Conservation (phyloP, 306 rosid genomes). For the Urtica urens region DNA sequence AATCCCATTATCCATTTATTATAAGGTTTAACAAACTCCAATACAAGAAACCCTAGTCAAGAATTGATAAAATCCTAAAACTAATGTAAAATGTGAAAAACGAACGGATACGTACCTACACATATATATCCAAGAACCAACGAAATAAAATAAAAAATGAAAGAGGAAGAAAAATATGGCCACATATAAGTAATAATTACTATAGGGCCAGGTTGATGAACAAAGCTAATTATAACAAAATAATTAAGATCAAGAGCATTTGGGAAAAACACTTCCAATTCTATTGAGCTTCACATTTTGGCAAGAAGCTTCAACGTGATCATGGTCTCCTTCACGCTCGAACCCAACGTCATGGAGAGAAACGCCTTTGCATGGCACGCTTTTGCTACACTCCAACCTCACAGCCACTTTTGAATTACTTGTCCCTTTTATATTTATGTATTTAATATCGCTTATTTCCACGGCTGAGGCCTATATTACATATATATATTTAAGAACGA, state of each 20-base stretch:
- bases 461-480: slow-evolving; percentile 52
- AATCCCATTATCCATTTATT: no score
- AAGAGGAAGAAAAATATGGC: no score
- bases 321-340: slow-evolving; percentile 5
- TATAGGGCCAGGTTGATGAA: no score
- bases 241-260: slow-evolving; percentile 13
- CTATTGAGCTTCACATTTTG: slow-evolving; percentile 22
- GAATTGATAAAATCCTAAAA: no score
- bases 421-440: slow-evolving; percentile 57
- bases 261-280: slow-evolving; percentile 37
- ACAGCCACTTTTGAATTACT: slow-evolving; percentile 62
- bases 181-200: no score
- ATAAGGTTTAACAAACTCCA: no score
- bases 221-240: no score
- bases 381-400: slow-evolving; percentile 45
- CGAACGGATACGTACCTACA: no score
- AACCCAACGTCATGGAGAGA: slow-evolving; percentile 32
- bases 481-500: background rate
- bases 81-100: no score
- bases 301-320: slow-evolving; percentile 29
- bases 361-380: slow-evolving; percentile 33
- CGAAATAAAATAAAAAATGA: no score
- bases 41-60: no score
- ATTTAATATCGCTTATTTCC: slow-evolving; percentile 36
- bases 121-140: no score